Evolutionary conservation across 345 rosid genomes (phyloP).

Genomic region (Citrus trifoliata): DNA sequence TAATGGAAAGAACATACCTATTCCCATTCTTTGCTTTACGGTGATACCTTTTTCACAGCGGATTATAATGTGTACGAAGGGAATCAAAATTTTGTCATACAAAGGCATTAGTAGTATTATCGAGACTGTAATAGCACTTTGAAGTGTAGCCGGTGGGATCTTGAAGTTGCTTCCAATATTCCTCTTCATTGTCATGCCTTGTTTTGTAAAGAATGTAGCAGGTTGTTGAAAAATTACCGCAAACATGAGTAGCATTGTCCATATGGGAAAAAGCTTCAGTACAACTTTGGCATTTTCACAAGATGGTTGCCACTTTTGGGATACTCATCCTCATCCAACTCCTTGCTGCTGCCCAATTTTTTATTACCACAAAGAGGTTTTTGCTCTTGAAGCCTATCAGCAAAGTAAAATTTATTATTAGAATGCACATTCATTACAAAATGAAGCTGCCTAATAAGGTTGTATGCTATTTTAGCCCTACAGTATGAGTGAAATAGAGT

Average conservation of each 20-base stretch:
- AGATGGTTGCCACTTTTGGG: constrained; percentile 16
- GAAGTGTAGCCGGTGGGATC: constrained; percentile 92
- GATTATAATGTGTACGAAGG: constrained; percentile 39
- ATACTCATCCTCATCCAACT: constrained; percentile 17
- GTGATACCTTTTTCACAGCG: constrained; percentile 47
- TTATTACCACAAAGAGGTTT: constrained; percentile 57
- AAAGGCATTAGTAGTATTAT: constrained; percentile 85
- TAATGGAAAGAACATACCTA: constrained; percentile 76
- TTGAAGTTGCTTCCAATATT: constrained; percentile 65
- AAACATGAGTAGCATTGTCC: constrained; percentile 86
- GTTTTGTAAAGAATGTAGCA: constrained; percentile 84
- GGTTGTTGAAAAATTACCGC: constrained; percentile 93
- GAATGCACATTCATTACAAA: not conserved
- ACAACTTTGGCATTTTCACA: constrained; percentile 43
- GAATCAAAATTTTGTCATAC: constrained; percentile 65
- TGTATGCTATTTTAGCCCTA: too few species aligned
- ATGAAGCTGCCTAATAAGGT: not conserved
- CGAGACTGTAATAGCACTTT: constrained; percentile 84
- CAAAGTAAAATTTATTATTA: constrained; percentile 7
- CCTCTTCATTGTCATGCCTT: constrained; percentile 83
- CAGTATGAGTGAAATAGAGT: too few species aligned
- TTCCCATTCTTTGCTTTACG: constrained; percentile 84
- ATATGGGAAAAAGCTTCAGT: constrained; percentile 68
- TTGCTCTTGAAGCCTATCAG: constrained; percentile 60
- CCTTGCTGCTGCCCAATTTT: constrained; percentile 1